phyloP scores from a whole-genome alignment of 2,329 filamentous ascomycete species.

The Amauroascus verrucosus region DNA sequence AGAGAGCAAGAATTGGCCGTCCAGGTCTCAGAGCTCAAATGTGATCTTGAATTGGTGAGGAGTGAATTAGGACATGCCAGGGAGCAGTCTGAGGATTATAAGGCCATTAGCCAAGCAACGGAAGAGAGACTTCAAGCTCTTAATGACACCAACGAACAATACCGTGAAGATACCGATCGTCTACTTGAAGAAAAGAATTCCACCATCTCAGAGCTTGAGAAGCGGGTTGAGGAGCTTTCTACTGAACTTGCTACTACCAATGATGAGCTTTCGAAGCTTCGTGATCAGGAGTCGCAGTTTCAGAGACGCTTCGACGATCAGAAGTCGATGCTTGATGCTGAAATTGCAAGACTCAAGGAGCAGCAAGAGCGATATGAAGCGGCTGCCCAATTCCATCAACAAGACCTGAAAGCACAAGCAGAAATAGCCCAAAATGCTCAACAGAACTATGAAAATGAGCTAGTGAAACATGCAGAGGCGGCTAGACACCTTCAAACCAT shows the following conservation, averaged over 20 bases:
- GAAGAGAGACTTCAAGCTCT: slow-evolving; percentile 79
- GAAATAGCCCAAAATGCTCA: slow-evolving; percentile 89
- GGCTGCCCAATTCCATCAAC: slow-evolving; percentile 73
- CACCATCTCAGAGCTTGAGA: slow-evolving; percentile 69
- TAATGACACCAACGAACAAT: slow-evolving; percentile 71
- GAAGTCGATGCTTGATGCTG: slow-evolving; percentile 64
- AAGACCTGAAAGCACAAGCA: slow-evolving; percentile 85
- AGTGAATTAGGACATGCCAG: slow-evolving; percentile 73
- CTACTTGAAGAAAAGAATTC: slow-evolving; percentile 66
- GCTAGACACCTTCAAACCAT: slow-evolving; percentile 71
- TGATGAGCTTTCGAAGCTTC: slow-evolving; percentile 66
- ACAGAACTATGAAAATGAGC: slow-evolving; percentile 86
- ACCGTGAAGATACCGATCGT: slow-evolving; percentile 72
- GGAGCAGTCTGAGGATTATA: slow-evolving; percentile 76
- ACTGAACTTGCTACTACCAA: slow-evolving; percentile 73
- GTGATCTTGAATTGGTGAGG: slow-evolving; percentile 70
- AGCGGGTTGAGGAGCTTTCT: slow-evolving; percentile 73
- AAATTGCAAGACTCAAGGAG: slow-evolving; percentile 71
- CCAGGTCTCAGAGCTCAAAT: slow-evolving; percentile 76
- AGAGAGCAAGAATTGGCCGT: slow-evolving; percentile 69
- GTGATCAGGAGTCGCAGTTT: slow-evolving; percentile 69
- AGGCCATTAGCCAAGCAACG: slow-evolving; percentile 70
- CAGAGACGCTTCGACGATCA: slow-evolving; percentile 66
- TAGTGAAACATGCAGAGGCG: slow-evolving; percentile 93
- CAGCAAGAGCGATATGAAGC: slow-evolving; percentile 70